phyloP scores from a whole-genome alignment of 1,139 yeast genomes.

The Kodamaea arcana region DNA sequence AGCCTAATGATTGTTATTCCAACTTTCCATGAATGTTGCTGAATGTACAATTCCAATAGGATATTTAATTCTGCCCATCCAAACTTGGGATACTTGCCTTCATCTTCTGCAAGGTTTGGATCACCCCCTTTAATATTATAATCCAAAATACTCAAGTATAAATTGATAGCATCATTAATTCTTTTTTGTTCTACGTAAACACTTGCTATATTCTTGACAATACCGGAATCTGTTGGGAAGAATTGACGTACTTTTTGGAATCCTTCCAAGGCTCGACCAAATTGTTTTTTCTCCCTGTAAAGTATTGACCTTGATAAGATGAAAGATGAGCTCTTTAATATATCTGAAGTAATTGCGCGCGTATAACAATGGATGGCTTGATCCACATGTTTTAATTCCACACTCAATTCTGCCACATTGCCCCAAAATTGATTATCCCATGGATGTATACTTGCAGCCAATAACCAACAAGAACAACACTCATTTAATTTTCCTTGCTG shows the following conservation, averaged over 20 bases:
- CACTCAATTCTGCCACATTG: conserved; percentile 72
- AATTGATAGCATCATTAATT: conserved; percentile 72
- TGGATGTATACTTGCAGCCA: conserved; percentile 80
- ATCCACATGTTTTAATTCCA: conserved; percentile 63
- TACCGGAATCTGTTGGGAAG: conserved; percentile 58
- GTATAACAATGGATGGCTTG: conserved; percentile 85
- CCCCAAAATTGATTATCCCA: conserved; percentile 82
- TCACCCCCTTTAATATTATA: conserved; percentile 41
- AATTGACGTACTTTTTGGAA: conserved; percentile 58
- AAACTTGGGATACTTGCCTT: conserved; percentile 44
- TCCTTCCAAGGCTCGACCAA: conserved; percentile 71
- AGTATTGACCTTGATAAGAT: conserved; percentile 61
- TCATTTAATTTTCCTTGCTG: conserved; percentile 62
- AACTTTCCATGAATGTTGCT: conserved; percentile 57
- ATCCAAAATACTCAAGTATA: conserved; percentile 66
- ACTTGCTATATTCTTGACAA: conserved; percentile 71
- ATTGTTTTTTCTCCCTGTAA: conserved; percentile 60
- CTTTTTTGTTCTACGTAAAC: conserved; percentile 74
- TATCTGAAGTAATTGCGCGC: conserved; percentile 61
- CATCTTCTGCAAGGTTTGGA: conserved; percentile 17
- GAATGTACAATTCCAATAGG: conserved; percentile 70
- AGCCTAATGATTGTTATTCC: conserved; percentile 65
- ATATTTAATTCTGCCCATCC: conserved; percentile 90
- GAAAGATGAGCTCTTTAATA: conserved; percentile 47
- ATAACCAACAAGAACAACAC: conserved; percentile 77